These are phyloP conservation scores for Phalaenopsis hybrid DNA, from an alignment of 116 monocot species.

Conservation along the genomic window DNA sequence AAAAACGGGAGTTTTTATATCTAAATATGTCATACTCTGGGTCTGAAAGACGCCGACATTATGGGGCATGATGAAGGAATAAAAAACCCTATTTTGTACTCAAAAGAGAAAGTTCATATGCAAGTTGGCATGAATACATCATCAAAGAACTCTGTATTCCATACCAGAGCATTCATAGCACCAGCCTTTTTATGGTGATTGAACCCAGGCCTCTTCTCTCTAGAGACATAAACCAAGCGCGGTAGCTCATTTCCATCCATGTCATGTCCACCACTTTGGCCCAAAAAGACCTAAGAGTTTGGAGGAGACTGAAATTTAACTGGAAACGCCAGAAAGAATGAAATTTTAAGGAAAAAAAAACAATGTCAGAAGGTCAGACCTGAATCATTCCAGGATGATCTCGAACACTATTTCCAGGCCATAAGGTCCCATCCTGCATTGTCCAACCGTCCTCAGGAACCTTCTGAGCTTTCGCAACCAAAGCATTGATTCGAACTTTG, in stretches of 20 bases:
- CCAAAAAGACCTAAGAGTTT: constrained; percentile 85
- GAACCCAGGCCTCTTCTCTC: constrained; percentile 84
- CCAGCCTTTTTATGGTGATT: constrained; percentile 97
- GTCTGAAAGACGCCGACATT: too few relatives aligned
- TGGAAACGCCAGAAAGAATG: too few relatives aligned
- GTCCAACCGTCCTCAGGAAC: constrained; percentile 75
- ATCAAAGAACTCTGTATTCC: constrained; percentile 8
- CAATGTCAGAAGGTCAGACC: constrained; percentile 17
- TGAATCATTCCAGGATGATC: constrained; percentile 92
- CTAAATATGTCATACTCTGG: too few relatives aligned
- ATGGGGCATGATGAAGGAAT: too few relatives aligned
- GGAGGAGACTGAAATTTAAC: too few relatives aligned
- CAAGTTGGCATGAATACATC: neutral
- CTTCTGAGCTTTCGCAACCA: constrained; percentile 69
- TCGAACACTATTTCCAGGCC: constrained; percentile 75
- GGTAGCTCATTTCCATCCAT: constrained; percentile 77
- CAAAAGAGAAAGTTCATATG: neutral
- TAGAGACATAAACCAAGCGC: constrained; percentile 77
- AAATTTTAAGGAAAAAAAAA: neutral
- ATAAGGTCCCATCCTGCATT: constrained; percentile 82
- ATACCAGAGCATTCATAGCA: constrained; percentile 94
- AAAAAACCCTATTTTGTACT: neutral
- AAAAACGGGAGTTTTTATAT: too few relatives aligned
- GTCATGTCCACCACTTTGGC: constrained; percentile 80
- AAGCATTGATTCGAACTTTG: constrained; percentile 58